A percentile compares a stretch with the other conserved stretches of the same genome.
phyloP scores from a whole-genome alignment of 2,329 filamentous ascomycete genomes.

The Phoma sp. region DNA sequence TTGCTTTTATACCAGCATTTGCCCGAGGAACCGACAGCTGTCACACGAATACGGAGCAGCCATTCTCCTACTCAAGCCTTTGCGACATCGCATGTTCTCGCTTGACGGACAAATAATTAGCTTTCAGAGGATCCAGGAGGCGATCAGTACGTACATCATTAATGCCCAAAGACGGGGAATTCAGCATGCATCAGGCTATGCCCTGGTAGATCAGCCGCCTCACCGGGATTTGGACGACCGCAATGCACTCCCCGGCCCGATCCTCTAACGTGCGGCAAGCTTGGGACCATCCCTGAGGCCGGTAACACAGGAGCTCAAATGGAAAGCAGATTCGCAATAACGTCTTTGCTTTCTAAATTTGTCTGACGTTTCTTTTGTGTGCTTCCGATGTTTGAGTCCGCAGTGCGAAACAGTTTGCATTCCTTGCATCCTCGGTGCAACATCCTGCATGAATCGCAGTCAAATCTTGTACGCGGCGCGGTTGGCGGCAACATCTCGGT shows the following conservation, averaged over 20 bases:
- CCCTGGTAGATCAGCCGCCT: constrained; percentile 17
- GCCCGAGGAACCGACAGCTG: constrained; percentile 22
- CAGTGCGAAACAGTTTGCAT: constrained; percentile 11
- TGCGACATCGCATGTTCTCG: constrained; percentile 4
- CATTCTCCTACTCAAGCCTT: constrained; percentile 6
- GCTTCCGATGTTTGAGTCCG: constrained; percentile 4
- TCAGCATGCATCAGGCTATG: constrained; percentile 6
- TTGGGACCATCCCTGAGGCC: constrained; percentile 13
- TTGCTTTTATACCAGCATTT: constrained; percentile 33
- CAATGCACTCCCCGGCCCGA: constrained; percentile 15
- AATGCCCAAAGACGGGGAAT: constrained; percentile 9
- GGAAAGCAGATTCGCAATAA: constrained; percentile 1
- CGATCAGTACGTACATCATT: not conserved
- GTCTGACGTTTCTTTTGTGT: constrained; percentile 14
- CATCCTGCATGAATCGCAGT: constrained; percentile 10
- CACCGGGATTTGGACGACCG: constrained; percentile 8
- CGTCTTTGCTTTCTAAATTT: constrained; percentile 13
- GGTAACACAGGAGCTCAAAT: constrained; percentile 3
- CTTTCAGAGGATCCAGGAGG: not conserved
- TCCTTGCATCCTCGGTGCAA: constrained; percentile 15
- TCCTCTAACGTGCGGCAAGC: constrained; percentile 17
- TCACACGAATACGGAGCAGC: constrained; percentile 35
- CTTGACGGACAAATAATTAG: not conserved
- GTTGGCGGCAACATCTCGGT: constrained; percentile 1
- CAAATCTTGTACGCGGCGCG: constrained; percentile 3